Conservation (phyloP, 495 filamentous ascomycete species). For the Lentithecium fluviatile region DNA sequence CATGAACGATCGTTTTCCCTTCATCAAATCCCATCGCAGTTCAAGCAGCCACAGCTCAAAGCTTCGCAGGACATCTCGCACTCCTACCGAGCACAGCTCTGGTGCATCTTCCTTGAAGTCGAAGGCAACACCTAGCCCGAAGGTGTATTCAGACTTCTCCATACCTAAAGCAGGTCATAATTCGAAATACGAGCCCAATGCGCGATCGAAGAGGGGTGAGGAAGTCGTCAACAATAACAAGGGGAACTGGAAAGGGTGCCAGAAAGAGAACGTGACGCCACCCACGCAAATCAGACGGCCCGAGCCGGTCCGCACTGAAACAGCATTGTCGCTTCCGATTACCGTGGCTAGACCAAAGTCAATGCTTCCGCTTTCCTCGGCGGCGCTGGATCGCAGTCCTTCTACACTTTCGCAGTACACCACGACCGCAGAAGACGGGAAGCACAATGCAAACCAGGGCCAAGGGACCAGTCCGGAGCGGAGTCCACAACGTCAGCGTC, state of each 20-base stretch:
- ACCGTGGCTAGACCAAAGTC: neutral
- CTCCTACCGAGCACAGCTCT: conserved; percentile 8
- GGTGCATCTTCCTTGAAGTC: neutral
- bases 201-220: neutral
- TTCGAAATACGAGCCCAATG: conserved; percentile 9
- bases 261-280: conserved; percentile 10
- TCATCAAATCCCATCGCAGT: conserved; percentile 33
- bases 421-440: conserved; percentile 3
- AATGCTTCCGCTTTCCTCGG: neutral
- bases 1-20: conserved; percentile 44
- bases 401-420: conserved; percentile 16
- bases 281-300: neutral
- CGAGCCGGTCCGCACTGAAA: neutral
- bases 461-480: neutral
- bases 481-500: neutral
- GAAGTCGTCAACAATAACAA: conserved; percentile 6
- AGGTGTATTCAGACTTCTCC: conserved; percentile 27
- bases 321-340: neutral
- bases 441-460: neutral
- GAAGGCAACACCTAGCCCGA: conserved; percentile 7
- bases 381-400: conserved; percentile 1
- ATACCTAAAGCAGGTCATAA: neutral
- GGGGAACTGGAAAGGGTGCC: neutral
- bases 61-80: neutral
- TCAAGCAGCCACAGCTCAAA: conserved; percentile 20